Base-by-base conservation (phyloP, 495 filamentous ascomycete genomes). In the Trichoderma virens region DNA sequence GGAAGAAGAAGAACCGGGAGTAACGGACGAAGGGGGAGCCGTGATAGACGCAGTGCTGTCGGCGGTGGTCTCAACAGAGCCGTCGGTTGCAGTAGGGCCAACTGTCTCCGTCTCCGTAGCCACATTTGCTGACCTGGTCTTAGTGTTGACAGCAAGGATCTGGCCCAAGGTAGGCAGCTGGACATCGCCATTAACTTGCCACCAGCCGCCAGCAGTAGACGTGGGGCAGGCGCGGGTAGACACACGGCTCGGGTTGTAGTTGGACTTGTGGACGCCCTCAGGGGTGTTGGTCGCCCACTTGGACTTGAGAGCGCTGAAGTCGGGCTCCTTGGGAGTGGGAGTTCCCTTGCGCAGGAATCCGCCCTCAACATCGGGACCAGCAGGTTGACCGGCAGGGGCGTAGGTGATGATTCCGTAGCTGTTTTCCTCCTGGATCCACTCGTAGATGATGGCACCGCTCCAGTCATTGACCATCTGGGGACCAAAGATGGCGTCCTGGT, bases 391-490 rank as follows among this genome's bases (percentile, higher is more conserved):
- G 54, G 70, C 71, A 4, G 80, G 78, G 11, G 89, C 91, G 71
- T 96, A 96, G 47, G 81, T 87, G 71, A 96, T 85, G 39, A 96
- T 78, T 62, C 92, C 92, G 71, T 95, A 96, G 69, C 91, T 75
- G 73, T 95, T 96, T 56, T 82, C 78, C 73, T 95, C 92, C 70
- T 92, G 75, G 64, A 96, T 89, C 91, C 91, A 96, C 73, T 96
- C 91, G 74, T 96, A 96, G 67, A 93, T 79, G 64, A 95, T 92
- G 35, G 88, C 78, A 63, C 92, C 92, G 31, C 88, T 92, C 90
- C 91, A 96, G 63, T 86, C 83, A 62, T 77, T 73, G 7, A 75
- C 73, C 92, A 96, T 95, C 1, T 73, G 61, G 1, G 18, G 18
- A 59, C 89, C 88, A 67, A 95, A 86, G 65, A 96, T 91, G 59